phyloP scores from a whole-genome alignment of 2,329 filamentous ascomycete species.

The Rasamsonia emersonii region DNA sequence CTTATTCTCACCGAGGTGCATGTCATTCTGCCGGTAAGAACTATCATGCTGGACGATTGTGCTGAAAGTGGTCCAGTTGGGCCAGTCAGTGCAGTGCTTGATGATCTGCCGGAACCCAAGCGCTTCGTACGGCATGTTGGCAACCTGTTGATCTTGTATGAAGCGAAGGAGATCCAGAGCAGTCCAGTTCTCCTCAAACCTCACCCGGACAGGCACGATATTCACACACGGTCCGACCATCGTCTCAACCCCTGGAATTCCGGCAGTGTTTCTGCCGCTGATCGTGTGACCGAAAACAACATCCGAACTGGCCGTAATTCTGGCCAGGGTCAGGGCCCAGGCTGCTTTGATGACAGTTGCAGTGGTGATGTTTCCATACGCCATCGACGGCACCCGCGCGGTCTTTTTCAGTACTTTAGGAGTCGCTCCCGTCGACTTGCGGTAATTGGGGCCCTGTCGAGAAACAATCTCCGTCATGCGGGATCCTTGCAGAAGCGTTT shows the following conservation, averaged over 20 bases:
- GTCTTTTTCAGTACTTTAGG: conserved; percentile 25
- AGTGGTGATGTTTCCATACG: conserved; percentile 49
- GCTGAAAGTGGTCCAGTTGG: conserved; percentile 33
- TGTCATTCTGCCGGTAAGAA: conserved; percentile 25
- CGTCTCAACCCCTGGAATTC: conserved; percentile 43
- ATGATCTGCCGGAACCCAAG: conserved; percentile 49
- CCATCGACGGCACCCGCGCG: conserved; percentile 36
- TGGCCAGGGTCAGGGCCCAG: conserved; percentile 56
- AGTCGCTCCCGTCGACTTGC: conserved; percentile 27
- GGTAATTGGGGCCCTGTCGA: conserved; percentile 24
- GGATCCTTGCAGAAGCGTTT: conserved; percentile 48
- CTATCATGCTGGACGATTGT: conserved; percentile 34
- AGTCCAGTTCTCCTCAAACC: conserved; percentile 44
- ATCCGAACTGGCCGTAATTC: conserved; percentile 44
- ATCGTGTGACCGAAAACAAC: conserved; percentile 60
- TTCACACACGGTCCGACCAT: conserved; percentile 61
- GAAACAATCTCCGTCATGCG: conserved; percentile 38
- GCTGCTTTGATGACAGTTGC: conserved; percentile 60
- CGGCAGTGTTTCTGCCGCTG: conserved; percentile 53
- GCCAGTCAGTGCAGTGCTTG: conserved; percentile 33
- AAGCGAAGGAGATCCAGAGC: conserved; percentile 44
- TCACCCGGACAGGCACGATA: conserved; percentile 55
- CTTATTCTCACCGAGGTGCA: conserved; percentile 29
- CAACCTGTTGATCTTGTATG: conserved; percentile 51
- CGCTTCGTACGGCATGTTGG: conserved; percentile 47